A percentile compares a stretch with the other conserved stretches of the same genome.
phyloP scores from a whole-genome alignment of 768 basidiomycete species.

The Sporobolomyces roseus region DNA sequence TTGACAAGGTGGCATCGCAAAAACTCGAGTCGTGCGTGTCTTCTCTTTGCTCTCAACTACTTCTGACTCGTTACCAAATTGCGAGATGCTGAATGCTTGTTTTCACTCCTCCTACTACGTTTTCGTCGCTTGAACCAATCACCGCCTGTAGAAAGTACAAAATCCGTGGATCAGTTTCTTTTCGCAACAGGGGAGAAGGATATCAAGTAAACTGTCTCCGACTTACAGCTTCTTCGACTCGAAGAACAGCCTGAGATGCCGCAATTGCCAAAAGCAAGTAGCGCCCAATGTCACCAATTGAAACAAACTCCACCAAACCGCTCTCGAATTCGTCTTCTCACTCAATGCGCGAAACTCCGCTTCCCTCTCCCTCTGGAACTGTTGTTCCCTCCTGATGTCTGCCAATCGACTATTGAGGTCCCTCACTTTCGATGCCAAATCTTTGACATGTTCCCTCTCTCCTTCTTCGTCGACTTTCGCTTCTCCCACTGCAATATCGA shows the following conservation, averaged over 20 bases:
- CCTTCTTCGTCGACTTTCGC: slow-evolving; percentile 81
- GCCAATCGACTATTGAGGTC: slow-evolving; percentile 91
- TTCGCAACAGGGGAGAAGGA: not conserved
- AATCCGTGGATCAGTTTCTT: not conserved
- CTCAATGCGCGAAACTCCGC: slow-evolving; percentile 81
- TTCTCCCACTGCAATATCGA: slow-evolving; percentile 87
- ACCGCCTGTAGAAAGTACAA: not conserved
- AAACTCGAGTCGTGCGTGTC: too few relatives aligned
- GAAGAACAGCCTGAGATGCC: slow-evolving; percentile 71
- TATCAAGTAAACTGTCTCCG: too few relatives aligned
- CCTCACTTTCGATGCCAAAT: slow-evolving; percentile 73
- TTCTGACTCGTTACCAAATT: not conserved
- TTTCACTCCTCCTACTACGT: not conserved
- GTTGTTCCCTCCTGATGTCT: slow-evolving; percentile 89
- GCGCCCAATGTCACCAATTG: slow-evolving; percentile 79
- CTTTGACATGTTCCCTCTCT: slow-evolving; percentile 77
- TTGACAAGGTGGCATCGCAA: too few relatives aligned
- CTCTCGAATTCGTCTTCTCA: slow-evolving; percentile 82
- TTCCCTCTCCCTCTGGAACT: slow-evolving; percentile 95
- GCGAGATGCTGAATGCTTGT: not conserved
- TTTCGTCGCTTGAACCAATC: not conserved
- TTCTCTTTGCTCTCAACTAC: too few relatives aligned
- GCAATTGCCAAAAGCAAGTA: slow-evolving; percentile 88
- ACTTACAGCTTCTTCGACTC: slow-evolving; percentile 43
- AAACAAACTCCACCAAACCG: slow-evolving; percentile 87